phyloP scores from a whole-genome alignment of 768 basidiomycete species.

The Strobilomyces confusus region DNA sequence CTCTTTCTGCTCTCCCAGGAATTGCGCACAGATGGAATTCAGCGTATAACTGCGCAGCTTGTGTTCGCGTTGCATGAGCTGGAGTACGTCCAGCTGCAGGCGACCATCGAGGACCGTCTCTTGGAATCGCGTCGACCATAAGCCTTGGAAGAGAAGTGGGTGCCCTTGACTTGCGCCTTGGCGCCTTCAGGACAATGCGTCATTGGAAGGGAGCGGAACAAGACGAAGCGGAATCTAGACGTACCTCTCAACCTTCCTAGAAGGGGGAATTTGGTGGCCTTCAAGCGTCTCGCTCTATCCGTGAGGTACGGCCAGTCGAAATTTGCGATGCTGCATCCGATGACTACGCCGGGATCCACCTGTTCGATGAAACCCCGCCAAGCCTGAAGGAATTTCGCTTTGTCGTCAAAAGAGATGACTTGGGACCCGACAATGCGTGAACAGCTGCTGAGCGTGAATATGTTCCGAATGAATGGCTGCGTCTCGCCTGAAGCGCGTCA shows the following conservation, averaged over 20 bases:
- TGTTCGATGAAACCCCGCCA: slow-evolving; percentile 89
- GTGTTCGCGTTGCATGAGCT: slow-evolving; percentile 98
- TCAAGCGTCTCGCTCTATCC: slow-evolving; percentile 85
- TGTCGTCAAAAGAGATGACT: slow-evolving; percentile 81
- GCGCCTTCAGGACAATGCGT: slow-evolving; percentile 43
- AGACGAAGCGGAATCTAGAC: slow-evolving; percentile 45
- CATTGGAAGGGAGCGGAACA: background rate
- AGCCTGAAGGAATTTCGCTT: slow-evolving; percentile 65
- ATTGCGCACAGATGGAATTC: slow-evolving; percentile 96
- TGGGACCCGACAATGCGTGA: slow-evolving; percentile 97
- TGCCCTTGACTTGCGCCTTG: slow-evolving; percentile 80
- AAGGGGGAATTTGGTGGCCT: slow-evolving; percentile 61
- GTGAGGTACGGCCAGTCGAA: slow-evolving; percentile 98
- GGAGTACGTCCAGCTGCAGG: slow-evolving; percentile 91
- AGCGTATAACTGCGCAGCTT: slow-evolving; percentile 96
- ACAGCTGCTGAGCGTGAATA: slow-evolving; percentile 94
- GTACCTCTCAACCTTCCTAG: slow-evolving; percentile 75
- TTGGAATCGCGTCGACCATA: slow-evolving; percentile 97
- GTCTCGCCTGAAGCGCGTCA: slow-evolving; percentile 62
- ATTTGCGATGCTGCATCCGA: slow-evolving; percentile 90
- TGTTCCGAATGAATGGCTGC: slow-evolving; percentile 92
- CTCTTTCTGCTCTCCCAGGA: slow-evolving; percentile 98
- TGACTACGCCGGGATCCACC: slow-evolving; percentile 93
- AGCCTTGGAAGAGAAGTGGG: slow-evolving; percentile 97
- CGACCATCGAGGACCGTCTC: slow-evolving; percentile 89